Base-by-base conservation (phyloP, 2,329 filamentous ascomycete species). In the Furcasterigmium sp. region DNA sequence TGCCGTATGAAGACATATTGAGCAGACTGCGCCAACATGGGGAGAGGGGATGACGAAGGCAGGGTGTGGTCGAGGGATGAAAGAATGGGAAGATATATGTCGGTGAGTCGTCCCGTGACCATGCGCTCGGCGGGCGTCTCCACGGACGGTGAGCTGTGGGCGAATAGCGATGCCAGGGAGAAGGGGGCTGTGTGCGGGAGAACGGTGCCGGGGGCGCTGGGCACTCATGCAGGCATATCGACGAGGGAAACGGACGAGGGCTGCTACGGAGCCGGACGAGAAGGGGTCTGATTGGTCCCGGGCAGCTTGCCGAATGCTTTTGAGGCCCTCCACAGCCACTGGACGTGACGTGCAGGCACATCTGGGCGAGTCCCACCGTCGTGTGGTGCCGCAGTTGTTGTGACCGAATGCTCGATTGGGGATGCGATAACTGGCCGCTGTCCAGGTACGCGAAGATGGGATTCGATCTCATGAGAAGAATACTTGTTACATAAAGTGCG, bases 211-310 rank as follows among this genome's bases (percentile, higher is more conserved):
- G 20, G 37, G 28, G 38, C 40, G 48, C 48, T 50, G 48, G 48
- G 48, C 48, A 46, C 18, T 37, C 42, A 46, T 50, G 48, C 48
- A 50, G 48, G 40, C 30, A 46, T 37, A 46, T 37, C 39, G 21
- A 37, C 37, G 13, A 5, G 39, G 35, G 20, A 18, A 37, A 41
- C 37, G 14, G 19, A 26, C 11, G 8, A 9, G 19, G 13, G 5
- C n/a, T 28, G 14, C 21, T 11, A 38, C 17, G 10, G 9, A 14
- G 18, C 20, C 19, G 23, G 14, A n/a, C 13, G 37, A 20, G 11
- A 23, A 38, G 11, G 13, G 19, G 8, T 19, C 18, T n/a, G 18
- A 21, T 21, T 21, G 19, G 35, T 14, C 13, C n/a, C 15, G n/a
- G n/a, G 10, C 29, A 18, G 15, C 20, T 26, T 25, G 26, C 14